Evolutionary conservation across 2,329 filamentous ascomycete genomes (phyloP).

Genomic region (Nannizziopsis arthrosporioides): DNA sequence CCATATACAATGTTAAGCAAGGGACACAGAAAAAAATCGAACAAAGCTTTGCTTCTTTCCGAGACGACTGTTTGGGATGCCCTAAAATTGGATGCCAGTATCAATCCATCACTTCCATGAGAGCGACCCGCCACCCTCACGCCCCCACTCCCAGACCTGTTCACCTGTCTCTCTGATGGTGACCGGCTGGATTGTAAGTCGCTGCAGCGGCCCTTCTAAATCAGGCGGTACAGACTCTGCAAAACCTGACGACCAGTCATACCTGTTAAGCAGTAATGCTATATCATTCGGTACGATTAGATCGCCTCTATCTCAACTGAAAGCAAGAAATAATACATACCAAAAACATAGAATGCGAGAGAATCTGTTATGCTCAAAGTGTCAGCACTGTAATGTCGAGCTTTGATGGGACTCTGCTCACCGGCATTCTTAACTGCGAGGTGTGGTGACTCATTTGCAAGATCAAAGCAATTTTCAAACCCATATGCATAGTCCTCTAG

Average conservation of each 20-base stretch:
- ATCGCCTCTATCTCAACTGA: neutral
- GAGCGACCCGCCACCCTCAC: neutral
- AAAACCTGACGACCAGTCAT: neutral
- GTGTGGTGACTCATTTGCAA: no score
- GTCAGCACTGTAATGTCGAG: no score
- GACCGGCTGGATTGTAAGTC: neutral
- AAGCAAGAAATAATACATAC: neutral
- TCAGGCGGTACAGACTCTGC: no score
- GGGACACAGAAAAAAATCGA: no score
- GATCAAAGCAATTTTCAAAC: neutral
- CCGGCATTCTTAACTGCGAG: no score
- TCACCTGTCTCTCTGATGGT: no score
- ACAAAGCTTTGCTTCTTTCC: no score
- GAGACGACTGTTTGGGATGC: neutral
- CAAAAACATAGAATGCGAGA: neutral
- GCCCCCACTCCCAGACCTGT: no score
- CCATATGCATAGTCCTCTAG: no score
- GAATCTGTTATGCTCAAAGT: no score
- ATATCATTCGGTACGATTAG: neutral
- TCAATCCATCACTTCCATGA: neutral
- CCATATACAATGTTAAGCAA: no score
- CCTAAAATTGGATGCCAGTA: neutral
- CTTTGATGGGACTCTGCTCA: no score
- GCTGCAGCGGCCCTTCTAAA: neutral
- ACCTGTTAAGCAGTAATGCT: neutral